Evolutionary conservation across 208 protist genomes (phyloP).

Genomic region (Trypanosoma caninum): DNA sequence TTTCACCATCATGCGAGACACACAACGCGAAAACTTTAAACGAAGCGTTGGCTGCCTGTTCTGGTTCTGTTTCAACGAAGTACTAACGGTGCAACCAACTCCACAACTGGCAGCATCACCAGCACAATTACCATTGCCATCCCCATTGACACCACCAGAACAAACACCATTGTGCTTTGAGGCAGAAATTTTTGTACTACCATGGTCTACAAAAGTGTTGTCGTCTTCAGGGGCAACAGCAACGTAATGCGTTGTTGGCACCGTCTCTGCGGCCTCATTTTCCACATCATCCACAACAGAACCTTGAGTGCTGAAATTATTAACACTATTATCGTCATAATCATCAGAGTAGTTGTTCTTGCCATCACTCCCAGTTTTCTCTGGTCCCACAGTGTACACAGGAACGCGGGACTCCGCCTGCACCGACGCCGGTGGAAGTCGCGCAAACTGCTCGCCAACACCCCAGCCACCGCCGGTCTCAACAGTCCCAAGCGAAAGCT

Average conservation of each 20-base stretch:
- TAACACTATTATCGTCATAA: no score
- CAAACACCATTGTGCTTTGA: slow-evolving; percentile 14
- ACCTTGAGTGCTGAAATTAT: no score
- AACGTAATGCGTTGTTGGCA: slow-evolving; percentile 47
- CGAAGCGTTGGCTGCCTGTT: neutral
- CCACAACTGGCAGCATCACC: neutral
- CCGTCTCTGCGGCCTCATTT: neutral
- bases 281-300: no score
- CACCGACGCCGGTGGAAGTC: slow-evolving; percentile 51
- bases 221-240: slow-evolving; percentile 59
- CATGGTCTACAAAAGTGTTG: slow-evolving; percentile 88
- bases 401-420: slow-evolving; percentile 30
- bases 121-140: neutral
- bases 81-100: no score
- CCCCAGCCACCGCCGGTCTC: slow-evolving; percentile 72
- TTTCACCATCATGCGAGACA: slow-evolving; percentile 54
- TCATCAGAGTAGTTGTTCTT: slow-evolving; percentile 12
- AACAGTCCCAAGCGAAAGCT: slow-evolving; percentile 39
- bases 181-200: slow-evolving; percentile 30
- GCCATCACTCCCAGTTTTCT: neutral
- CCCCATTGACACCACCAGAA: neutral
- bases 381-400: slow-evolving; percentile 28
- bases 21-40: slow-evolving; percentile 21
- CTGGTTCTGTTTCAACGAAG: neutral
- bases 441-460: slow-evolving; percentile 52